Conservation (phyloP, 371 early-diverging fungal species). For the Mucor velutinosus region DNA sequence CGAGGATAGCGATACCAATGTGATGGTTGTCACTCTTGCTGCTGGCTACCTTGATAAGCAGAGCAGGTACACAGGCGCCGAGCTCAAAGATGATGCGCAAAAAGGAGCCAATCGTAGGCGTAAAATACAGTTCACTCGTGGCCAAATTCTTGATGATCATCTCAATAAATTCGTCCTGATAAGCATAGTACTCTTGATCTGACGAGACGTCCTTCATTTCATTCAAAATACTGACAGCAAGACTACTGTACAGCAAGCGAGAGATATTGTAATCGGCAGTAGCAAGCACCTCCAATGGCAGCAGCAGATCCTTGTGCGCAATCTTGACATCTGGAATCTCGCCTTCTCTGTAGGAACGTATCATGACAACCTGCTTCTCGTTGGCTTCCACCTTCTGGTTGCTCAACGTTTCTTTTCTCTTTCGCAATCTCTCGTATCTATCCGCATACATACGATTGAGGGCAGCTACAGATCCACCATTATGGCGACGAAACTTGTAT, state of each 20-base stretch:
- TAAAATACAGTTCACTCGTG: conserved; percentile 36
- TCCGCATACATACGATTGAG: conserved; percentile 24
- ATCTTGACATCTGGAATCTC: conserved; percentile 83
- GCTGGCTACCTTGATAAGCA: conserved; percentile 38
- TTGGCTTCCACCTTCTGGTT: conserved; percentile 48
- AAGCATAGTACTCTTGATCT: conserved; percentile 16
- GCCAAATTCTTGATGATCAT: conserved; percentile 32
- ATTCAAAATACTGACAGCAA: conserved; percentile 47
- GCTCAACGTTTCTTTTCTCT: conserved; percentile 9
- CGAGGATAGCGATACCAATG: conserved; percentile 59
- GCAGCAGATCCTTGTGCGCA: conserved; percentile 59
- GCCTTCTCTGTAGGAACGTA: conserved; percentile 69
- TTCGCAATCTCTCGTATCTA: conserved; percentile 40
- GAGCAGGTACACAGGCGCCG: conserved; percentile 31
- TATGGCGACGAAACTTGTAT: conserved; percentile 1
- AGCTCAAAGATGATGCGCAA: conserved; percentile 58
- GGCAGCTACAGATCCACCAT: background rate
- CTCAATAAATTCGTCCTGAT: conserved; percentile 34
- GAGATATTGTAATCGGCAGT: conserved; percentile 68
- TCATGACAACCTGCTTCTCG: conserved; percentile 57
- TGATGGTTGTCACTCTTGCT: conserved; percentile 59
- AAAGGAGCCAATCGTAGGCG: conserved; percentile 59
- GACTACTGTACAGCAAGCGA: conserved; percentile 52
- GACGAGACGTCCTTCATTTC: conserved; percentile 26
- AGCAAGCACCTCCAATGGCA: conserved; percentile 67